These are phyloP conservation scores for Sporormia fimetaria DNA, from an alignment of 495 filamentous ascomycete species.

Conservation along the genomic window DNA sequence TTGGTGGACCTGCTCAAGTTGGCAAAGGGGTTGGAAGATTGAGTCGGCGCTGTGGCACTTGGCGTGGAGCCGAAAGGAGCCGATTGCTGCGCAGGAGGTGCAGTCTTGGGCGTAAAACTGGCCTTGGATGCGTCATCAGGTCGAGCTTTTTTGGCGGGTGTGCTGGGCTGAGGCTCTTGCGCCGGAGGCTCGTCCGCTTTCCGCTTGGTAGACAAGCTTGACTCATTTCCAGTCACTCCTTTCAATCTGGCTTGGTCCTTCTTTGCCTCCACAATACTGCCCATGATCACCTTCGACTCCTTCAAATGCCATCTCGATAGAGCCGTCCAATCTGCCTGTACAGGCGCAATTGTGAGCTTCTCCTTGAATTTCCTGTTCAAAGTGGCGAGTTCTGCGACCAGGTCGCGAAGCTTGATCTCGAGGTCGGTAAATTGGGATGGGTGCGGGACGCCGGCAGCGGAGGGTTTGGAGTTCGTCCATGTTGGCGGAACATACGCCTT, in stretches of 20 bases:
- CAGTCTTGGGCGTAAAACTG: not conserved
- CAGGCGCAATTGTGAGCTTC: slow-evolving; percentile 7
- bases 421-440: not conserved
- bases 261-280: slow-evolving; percentile 1
- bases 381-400: slow-evolving; percentile 1
- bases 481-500: not conserved
- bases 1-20: too few relatives aligned
- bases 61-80: not conserved
- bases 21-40: not conserved
- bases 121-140: not conserved
- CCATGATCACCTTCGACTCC: slow-evolving; percentile 1
- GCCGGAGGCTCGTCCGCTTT: slow-evolving; percentile 1
- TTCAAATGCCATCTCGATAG: slow-evolving; percentile 14
- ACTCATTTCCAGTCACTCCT: slow-evolving; percentile 15
- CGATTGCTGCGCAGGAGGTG: not conserved
- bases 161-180: not conserved
- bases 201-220: slow-evolving; percentile 11
- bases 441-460: not conserved
- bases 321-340: slow-evolving; percentile 8
- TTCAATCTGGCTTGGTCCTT: slow-evolving; percentile 2
- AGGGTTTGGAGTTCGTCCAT: not conserved
- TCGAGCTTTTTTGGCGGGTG: slow-evolving; percentile 7
- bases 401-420: not conserved
- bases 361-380: slow-evolving; percentile 9
- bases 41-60: not conserved